phyloP scores from a whole-genome alignment of 495 filamentous ascomycete species.

The Daldinia vernicosa region DNA sequence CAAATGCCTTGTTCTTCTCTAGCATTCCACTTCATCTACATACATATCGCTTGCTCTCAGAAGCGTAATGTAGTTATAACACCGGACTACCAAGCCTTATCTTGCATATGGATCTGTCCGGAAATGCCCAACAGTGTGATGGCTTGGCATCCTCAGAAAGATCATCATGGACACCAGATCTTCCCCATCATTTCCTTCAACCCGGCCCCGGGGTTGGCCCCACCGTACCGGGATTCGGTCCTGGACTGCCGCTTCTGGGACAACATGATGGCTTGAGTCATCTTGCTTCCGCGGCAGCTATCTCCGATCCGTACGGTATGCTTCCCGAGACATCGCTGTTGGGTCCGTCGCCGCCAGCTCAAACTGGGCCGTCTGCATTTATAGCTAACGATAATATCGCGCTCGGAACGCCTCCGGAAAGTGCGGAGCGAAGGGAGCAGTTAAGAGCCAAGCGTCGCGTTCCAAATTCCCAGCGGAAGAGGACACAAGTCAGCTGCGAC shows the following conservation, averaged over 20 bases:
- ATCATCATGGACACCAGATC: slow-evolving; percentile 23
- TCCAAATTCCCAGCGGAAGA: slow-evolving; percentile 46
- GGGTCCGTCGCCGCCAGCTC: background rate
- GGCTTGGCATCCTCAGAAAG: slow-evolving; percentile 2
- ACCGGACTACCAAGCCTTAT: background rate
- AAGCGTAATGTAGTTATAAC: slow-evolving; percentile 2
- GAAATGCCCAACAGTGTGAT: slow-evolving; percentile 1
- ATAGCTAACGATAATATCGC: slow-evolving; percentile 13
- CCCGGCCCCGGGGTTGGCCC: background rate
- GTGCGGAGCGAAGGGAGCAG: slow-evolving; percentile 31
- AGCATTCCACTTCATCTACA: background rate
- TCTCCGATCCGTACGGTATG: slow-evolving; percentile 28
- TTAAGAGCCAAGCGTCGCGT: slow-evolving; percentile 42
- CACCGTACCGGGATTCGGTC: background rate
- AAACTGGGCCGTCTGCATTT: slow-evolving; percentile 32
- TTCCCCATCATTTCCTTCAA: slow-evolving; percentile 34
- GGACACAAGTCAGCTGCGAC: slow-evolving; percentile 51
- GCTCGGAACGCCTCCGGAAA: background rate
- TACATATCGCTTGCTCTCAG: background rate
- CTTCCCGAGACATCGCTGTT: background rate
- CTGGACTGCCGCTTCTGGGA: background rate
- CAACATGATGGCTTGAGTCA: slow-evolving; percentile 16
- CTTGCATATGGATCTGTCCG: slow-evolving; percentile 27
- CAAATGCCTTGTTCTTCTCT: background rate
- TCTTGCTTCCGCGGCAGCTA: slow-evolving; percentile 34